A percentile compares a stretch with the other conserved stretches of the same genome.
Conservation (phyloP, 257 asterid genomes). For the Nicotiana noctiflora region DNA sequence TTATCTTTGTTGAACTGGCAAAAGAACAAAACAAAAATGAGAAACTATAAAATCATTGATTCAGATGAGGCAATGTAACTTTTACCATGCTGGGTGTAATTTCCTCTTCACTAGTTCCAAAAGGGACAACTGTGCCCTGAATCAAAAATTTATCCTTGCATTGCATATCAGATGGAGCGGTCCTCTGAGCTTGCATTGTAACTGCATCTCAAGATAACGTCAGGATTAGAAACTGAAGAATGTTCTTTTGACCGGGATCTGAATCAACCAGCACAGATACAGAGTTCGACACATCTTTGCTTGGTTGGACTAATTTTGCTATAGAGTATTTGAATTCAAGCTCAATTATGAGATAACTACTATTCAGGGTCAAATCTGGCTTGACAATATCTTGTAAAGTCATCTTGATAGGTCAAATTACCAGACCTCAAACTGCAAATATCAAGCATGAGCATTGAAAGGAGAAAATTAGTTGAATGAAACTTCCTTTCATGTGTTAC, state of each 20-base stretch:
- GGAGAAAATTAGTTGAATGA: background rate
- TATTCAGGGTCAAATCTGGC: background rate
- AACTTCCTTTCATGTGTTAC: background rate
- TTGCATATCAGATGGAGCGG: conserved; percentile 52
- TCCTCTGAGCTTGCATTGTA: conserved; percentile 81
- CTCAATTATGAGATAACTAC: too few species aligned
- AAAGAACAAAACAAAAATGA: conserved; percentile 14
- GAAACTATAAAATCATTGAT: conserved; percentile 2
- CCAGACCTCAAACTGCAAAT: background rate
- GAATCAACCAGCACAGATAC: background rate
- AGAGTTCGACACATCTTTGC: background rate
- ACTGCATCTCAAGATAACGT: conserved; percentile 34
- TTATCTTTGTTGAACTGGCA: conserved; percentile 58
- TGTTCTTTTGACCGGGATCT: background rate
- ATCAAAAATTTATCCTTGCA: conserved; percentile 86
- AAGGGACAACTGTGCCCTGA: conserved; percentile 71
- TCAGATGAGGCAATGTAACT: conserved; percentile 9
- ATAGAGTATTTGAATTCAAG: background rate
- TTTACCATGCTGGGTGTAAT: conserved; percentile 66
- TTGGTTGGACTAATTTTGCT: background rate
- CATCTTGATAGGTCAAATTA: conserved; percentile 3
- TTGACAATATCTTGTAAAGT: background rate
- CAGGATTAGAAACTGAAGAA: conserved; percentile 14
- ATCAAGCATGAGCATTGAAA: background rate
- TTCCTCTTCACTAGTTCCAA: conserved; percentile 67